Percentiles rank a stretch among this genome's conserved stretches.
These are phyloP conservation scores for Tolypocladium tropicale DNA, from an alignment of 2,329 filamentous ascomycete genomes.

Conservation along the genomic window DNA sequence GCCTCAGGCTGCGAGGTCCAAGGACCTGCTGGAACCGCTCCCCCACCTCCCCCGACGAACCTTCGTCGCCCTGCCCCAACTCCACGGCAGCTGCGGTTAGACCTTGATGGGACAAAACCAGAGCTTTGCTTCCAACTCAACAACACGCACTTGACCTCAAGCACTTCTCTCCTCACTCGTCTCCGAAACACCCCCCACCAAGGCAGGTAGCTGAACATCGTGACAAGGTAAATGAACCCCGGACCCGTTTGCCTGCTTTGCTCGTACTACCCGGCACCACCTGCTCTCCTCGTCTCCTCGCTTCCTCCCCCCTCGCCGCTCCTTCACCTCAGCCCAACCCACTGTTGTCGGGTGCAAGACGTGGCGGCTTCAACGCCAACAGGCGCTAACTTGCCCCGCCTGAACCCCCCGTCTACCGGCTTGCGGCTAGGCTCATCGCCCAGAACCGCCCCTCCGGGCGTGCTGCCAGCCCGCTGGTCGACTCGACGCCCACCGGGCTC, in stretches of 20 bases:
- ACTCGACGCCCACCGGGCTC: slow-evolving; percentile 9
- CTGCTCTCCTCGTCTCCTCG: background rate
- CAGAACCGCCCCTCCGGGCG: slow-evolving; percentile 14
- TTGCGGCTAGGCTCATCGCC: slow-evolving; percentile 11
- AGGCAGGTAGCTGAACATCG: background rate
- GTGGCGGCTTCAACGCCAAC: slow-evolving; percentile 5
- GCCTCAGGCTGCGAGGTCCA: background rate
- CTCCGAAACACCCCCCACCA: background rate
- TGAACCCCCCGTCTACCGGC: slow-evolving; percentile 14
- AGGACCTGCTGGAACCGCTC: background rate
- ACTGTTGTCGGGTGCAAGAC: background rate
- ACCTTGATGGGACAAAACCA: background rate
- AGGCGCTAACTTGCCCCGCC: slow-evolving; percentile 20
- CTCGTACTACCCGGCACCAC: background rate
- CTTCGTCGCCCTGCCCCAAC: background rate
- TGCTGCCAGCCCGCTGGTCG: background rate
- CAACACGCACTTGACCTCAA: background rate
- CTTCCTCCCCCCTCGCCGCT: background rate
- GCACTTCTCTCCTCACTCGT: background rate
- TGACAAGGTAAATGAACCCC: background rate
- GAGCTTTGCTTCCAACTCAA: background rate
- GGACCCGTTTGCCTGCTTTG: background rate
- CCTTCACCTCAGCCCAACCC: slow-evolving; percentile 3
- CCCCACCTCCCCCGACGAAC: background rate
- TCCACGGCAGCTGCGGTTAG: background rate